Evolutionary conservation across 2,329 filamentous ascomycete genomes (phyloP).

Genomic region (Paradendryphiella salina): DNA sequence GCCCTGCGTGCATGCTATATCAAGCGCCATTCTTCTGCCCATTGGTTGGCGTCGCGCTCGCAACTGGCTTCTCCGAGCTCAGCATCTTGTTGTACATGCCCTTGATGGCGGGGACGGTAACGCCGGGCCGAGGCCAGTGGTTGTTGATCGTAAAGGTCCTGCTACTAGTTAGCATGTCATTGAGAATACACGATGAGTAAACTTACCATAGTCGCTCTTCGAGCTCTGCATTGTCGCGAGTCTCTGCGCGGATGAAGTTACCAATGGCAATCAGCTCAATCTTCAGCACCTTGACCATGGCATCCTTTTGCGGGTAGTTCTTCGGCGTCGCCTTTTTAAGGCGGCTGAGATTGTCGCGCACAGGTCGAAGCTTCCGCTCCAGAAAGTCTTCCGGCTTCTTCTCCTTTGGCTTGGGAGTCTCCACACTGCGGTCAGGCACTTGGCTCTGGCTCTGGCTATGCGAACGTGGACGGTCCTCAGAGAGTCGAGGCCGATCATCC

Average conservation of each 20-base stretch:
- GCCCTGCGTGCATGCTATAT: neutral
- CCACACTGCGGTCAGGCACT: conserved; percentile 42
- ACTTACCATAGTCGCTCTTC: conserved; percentile 59
- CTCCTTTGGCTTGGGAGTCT: conserved; percentile 36
- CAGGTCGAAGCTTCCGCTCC: conserved; percentile 59
- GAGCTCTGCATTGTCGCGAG: conserved; percentile 49
- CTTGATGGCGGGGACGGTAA: conserved; percentile 40
- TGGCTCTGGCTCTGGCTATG: conserved; percentile 56
- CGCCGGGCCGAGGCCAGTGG: conserved; percentile 45
- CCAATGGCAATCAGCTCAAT: conserved; percentile 64
- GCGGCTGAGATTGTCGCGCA: conserved; percentile 62
- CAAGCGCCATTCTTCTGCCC: conserved; percentile 32
- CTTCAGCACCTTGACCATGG: conserved; percentile 64
- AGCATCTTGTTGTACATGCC: conserved; percentile 47
- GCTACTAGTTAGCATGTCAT: conserved; percentile 22
- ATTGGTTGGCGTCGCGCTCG: conserved; percentile 27
- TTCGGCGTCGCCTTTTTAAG: conserved; percentile 65
- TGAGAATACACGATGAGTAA: too few relatives aligned
- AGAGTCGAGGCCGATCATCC: conserved; percentile 49
- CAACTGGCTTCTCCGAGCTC: conserved; percentile 35
- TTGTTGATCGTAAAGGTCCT: conserved; percentile 45
- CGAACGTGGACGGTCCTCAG: conserved; percentile 46
- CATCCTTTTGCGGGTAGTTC: conserved; percentile 64
- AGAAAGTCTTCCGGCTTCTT: conserved; percentile 53
- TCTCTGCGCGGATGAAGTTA: conserved; percentile 60